A percentile compares a stretch with the other conserved stretches of the same genome.
phyloP scores from a whole-genome alignment of 768 basidiomycete genomes.

The Trametes meyenii region DNA sequence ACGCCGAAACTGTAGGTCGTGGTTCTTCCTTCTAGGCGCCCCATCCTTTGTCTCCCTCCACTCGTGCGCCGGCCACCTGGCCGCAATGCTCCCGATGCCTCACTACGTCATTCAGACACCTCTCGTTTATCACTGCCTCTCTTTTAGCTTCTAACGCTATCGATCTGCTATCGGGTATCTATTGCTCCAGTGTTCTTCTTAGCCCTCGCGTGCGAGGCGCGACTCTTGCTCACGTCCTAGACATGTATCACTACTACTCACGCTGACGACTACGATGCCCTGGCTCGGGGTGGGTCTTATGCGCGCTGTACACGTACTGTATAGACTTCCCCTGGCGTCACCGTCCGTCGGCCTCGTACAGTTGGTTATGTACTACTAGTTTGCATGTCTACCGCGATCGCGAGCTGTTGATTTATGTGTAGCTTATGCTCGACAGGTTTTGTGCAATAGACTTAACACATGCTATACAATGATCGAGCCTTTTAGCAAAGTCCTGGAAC shows the following conservation, averaged over 20 bases:
- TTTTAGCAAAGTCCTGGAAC: no score
- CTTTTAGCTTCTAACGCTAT: conserved; percentile 4
- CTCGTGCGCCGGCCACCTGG: not conserved
- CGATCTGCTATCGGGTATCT: conserved; percentile 19
- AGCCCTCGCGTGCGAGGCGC: conserved; percentile 18
- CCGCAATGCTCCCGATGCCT: conserved; percentile 5
- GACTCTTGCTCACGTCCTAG: conserved; percentile 2
- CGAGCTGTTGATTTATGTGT: conserved; percentile 10
- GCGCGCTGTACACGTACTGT: conserved; percentile 16
- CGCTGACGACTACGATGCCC: conserved; percentile 20
- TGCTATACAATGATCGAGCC: no score
- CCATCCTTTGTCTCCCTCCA: not conserved
- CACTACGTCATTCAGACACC: conserved; percentile 4
- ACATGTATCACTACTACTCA: conserved; percentile 3
- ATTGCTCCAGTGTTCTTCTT: not conserved
- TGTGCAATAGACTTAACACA: not conserved
- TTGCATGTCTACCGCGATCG: conserved; percentile 10
- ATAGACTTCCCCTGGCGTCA: conserved; percentile 18
- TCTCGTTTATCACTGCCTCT: conserved; percentile 10
- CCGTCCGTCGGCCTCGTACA: conserved; percentile 7
- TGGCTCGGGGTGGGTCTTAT: conserved; percentile 15
- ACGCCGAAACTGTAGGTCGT: conserved; percentile 13
- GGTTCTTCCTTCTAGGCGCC: conserved; percentile 15
- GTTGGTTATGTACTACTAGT: conserved; percentile 11
- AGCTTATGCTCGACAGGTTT: conserved; percentile 2